Base-by-base conservation (phyloP, 2,329 filamentous ascomycete genomes). In the Penicillium brasilianum region DNA sequence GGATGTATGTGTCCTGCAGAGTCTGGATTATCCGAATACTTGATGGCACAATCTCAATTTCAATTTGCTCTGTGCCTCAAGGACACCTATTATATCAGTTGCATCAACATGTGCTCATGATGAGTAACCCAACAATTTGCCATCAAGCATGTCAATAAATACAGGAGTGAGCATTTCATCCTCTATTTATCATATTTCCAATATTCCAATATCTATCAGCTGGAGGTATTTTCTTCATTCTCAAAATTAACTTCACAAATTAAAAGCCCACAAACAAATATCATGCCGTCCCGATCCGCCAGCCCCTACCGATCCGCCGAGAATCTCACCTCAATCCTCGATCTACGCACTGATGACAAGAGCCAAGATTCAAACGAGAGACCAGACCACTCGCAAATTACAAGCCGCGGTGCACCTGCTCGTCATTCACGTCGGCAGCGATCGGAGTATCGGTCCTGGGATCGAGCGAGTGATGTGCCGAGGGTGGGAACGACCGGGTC, bases 391-490 rank as follows among this genome's bases (percentile, higher is more conserved):
- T 60, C 57, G 1, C 57, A 41, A 2, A 32, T 55, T 22, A 62
- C 57, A 14, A 60, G 48, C 16, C 60, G 63, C 11, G 60, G 63
- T 5, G 22, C 57, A 14, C 60, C 60, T 14, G 63, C 60, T 39
- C 60, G 55, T 2, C 60, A 55, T 57, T 59, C 55, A 16, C 57
- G 63, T n/a, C 54, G 55, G 8, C 44, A 63, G 30, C 52, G 58
- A 14, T 62, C 63, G 51, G 50, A 66, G 53, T 59, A 58, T 55
- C 53, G 62, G 20, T 59, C 59, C 10, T 59, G 66, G 63, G 43
- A 62, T 59, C 55, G 66, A 44, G 65, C 61, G 52, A 59, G 58
- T 62, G 41, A 69, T 58, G 14, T 52, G 49, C 48, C 58, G 14
- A 25, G 34, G 28, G 13, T 7, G 11, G 62, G 66, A 10, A 51